phyloP scores from a whole-genome alignment of 495 filamentous ascomycete genomes.

The Lophiotrema nucula region DNA sequence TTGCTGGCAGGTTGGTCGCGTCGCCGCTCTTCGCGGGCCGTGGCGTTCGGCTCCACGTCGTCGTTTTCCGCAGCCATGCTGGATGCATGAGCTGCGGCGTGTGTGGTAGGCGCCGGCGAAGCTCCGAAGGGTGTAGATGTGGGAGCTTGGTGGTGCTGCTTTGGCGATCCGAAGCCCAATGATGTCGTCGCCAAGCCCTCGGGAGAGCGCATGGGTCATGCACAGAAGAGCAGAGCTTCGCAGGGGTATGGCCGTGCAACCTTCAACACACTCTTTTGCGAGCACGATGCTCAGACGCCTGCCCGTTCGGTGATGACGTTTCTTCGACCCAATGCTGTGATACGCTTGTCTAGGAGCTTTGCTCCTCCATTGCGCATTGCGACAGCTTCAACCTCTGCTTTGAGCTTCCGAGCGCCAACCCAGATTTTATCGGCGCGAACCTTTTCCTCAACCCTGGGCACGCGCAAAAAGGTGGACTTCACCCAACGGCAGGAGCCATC shows the following conservation, averaged over 20 bases:
- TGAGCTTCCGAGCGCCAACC: not conserved
- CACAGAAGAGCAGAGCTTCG: no score
- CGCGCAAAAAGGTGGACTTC: slow-evolving; percentile 16
- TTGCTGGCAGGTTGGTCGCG: slow-evolving; percentile 17
- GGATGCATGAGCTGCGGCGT: slow-evolving; percentile 38
- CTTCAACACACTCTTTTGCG: not conserved
- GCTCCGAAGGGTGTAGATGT: slow-evolving; percentile 16
- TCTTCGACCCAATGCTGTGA: slow-evolving; percentile 26
- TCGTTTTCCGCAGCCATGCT: slow-evolving; percentile 40
- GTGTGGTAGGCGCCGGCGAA: slow-evolving; percentile 21
- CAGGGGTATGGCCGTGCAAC: not conserved
- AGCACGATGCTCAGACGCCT: slow-evolving; percentile 16
- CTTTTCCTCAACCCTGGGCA: slow-evolving; percentile 8
- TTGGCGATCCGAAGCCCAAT: slow-evolving; percentile 21
- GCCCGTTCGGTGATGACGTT: slow-evolving; percentile 23
- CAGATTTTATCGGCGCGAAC: not conserved
- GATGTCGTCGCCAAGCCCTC: slow-evolving; percentile 31
- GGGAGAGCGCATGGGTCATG: not conserved
- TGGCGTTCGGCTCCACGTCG: slow-evolving; percentile 15
- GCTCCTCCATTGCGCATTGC: slow-evolving; percentile 5
- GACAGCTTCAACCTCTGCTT: not conserved
- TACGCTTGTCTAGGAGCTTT: slow-evolving; percentile 18
- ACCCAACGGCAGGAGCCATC: slow-evolving; percentile 3
- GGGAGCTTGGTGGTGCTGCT: slow-evolving; percentile 14
- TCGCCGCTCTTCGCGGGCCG: slow-evolving; percentile 16